Percentiles rank a stretch among this genome's conserved stretches.
These are phyloP conservation scores for Opeltia flavorubescens DNA, from an alignment of 495 filamentous ascomycete genomes.

Conservation along the genomic window DNA sequence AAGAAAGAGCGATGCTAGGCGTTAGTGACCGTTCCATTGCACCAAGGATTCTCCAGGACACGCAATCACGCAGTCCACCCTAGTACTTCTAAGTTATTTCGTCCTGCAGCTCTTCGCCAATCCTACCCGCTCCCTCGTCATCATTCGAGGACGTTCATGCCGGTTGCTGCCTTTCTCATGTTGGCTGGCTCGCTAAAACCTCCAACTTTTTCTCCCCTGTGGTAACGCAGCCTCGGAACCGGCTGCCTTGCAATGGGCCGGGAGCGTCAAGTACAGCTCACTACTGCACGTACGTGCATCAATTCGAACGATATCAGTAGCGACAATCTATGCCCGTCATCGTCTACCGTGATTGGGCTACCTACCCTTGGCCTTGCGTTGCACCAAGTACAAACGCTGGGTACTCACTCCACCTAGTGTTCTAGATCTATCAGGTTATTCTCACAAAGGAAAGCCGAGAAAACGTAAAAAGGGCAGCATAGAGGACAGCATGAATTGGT, in stretches of 20 bases:
- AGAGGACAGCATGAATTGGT: background rate
- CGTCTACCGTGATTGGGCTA: background rate
- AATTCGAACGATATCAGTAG: background rate
- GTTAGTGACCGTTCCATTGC: background rate
- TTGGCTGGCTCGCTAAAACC: background rate
- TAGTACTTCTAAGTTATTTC: no score
- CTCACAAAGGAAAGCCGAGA: no score
- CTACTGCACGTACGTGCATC: background rate
- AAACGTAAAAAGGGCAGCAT: no score
- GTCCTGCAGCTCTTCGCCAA: no score
- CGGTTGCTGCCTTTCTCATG: no score
- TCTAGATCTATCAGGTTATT: background rate
- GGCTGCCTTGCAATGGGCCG: no score
- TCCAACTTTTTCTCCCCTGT: background rate
- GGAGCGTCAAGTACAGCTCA: background rate
- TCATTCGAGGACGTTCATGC: background rate
- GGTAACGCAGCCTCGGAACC: no score
- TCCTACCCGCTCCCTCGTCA: background rate
- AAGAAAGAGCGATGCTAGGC: background rate
- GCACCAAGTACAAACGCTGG: no score
- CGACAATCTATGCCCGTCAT: background rate
- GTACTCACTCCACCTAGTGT: background rate
- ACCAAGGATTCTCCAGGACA: background rate
- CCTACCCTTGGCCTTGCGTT: no score
- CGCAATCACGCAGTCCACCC: no score